Percentiles rank a stretch among this genome's conserved stretches.
These are phyloP conservation scores for Xylariaceae sp. DNA, from an alignment of 2,329 filamentous ascomycete genomes.

Conservation along the genomic window DNA sequence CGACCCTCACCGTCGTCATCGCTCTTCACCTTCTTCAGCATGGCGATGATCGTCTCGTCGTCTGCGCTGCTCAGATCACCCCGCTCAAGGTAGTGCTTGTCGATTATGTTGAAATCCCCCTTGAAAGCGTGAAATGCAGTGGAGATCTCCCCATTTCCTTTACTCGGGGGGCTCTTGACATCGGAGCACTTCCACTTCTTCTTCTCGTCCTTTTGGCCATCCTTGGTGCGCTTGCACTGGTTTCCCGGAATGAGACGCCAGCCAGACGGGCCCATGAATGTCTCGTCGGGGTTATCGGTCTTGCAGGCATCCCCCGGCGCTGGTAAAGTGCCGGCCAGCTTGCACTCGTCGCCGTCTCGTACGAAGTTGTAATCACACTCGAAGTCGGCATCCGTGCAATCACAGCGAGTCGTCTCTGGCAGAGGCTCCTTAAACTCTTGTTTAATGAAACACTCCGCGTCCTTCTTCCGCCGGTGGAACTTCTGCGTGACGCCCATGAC, in stretches of 20 bases:
- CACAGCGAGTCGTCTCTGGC: constrained; percentile 66
- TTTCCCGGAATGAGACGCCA: constrained; percentile 89
- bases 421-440: constrained; percentile 75
- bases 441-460: constrained; percentile 83
- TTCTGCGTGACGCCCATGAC: constrained; percentile 95
- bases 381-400: constrained; percentile 79
- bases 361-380: constrained; percentile 95
- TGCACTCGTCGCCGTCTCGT: constrained; percentile 64
- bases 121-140: constrained; percentile 58
- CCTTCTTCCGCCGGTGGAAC: constrained; percentile 77
- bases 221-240: constrained; percentile 57
- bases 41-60: constrained; percentile 67
- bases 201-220: constrained; percentile 62
- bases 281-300: constrained; percentile 56
- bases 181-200: constrained; percentile 74
- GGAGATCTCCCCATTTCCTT: constrained; percentile 60
- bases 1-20: constrained; percentile 40
- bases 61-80: constrained; percentile 55
- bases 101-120: constrained; percentile 44
- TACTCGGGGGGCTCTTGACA: constrained; percentile 39
- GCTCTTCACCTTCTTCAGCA: constrained; percentile 44
- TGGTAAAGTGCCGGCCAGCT: constrained; percentile 54
- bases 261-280: constrained; percentile 79
- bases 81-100: constrained; percentile 74
- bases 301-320: constrained; percentile 71